These are phyloP conservation scores for Taxillus chinensis DNA, from an alignment of 164 flowering plant genomes.

Conservation along the genomic window DNA sequence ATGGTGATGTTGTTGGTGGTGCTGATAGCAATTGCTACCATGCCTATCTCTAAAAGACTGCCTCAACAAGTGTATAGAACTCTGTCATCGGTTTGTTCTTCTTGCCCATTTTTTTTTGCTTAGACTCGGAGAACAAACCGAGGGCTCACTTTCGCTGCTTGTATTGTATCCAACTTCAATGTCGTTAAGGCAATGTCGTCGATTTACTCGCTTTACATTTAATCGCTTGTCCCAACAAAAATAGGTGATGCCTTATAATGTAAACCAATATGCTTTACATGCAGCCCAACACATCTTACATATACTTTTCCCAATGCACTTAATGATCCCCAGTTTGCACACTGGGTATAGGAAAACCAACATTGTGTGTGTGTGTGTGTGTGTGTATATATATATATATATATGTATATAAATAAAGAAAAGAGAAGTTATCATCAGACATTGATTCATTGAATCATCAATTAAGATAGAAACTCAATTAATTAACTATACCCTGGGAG, in stretches of 20 bases:
- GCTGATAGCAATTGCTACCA: no score
- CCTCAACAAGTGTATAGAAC: conserved; percentile 19
- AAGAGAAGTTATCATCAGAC: no score
- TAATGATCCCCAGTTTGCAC: conserved; percentile 52
- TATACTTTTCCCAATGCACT: conserved; percentile 53
- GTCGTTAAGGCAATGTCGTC: conserved; percentile 31
- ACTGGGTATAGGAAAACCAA: conserved; percentile 46
- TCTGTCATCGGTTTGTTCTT: conserved; percentile 20
- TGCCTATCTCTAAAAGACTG: conserved; percentile 7
- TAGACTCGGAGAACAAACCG: conserved; percentile 1
- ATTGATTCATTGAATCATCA: no score
- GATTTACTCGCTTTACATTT: conserved; percentile 48
- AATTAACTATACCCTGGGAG: no score
- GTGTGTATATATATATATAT: no score
- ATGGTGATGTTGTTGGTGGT: conserved; percentile 8
- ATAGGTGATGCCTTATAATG: conserved; percentile 31
- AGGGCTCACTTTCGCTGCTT: conserved; percentile 17
- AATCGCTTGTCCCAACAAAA: conserved; percentile 49
- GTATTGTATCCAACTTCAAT: conserved; percentile 36
- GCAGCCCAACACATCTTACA: conserved; percentile 63
- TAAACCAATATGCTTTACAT: conserved; percentile 43
- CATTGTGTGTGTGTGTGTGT: no score
- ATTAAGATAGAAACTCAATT: no score
- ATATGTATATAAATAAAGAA: no score
- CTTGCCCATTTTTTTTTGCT: conserved; percentile 23